These are phyloP conservation scores for Globisporangium radiosum DNA, from an alignment of 352 stramenopile genomes.

Conservation along the genomic window DNA sequence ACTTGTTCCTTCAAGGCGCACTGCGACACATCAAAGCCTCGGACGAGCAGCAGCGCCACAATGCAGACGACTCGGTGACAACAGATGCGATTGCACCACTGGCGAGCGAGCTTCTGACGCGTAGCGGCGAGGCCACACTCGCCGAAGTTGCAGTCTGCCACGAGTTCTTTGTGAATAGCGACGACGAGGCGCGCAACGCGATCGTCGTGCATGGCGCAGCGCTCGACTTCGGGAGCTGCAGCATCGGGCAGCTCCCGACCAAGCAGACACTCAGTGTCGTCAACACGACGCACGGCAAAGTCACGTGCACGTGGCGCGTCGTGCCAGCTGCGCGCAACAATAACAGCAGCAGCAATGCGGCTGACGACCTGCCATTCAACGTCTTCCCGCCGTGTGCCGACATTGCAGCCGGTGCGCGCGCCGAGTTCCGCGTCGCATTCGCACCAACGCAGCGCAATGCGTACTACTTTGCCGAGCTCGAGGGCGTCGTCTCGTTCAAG, in stretches of 20 bases:
- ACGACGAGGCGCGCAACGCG: conserved; percentile 49
- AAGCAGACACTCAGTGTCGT: conserved; percentile 75
- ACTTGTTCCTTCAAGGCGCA: conserved; percentile 55
- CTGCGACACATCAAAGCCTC: conserved; percentile 23
- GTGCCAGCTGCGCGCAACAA: conserved; percentile 7
- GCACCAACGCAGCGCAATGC: conserved; percentile 61
- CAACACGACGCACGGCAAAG: conserved; percentile 86
- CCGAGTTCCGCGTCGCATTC: conserved; percentile 84
- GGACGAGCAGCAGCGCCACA: not conserved
- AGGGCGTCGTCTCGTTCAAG: conserved; percentile 87
- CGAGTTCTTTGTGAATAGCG: conserved; percentile 75
- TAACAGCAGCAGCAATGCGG: conserved; percentile 12
- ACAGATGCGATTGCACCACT: conserved; percentile 1
- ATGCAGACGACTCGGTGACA: no score
- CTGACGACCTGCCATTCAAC: conserved; percentile 34
- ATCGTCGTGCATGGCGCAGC: conserved; percentile 35
- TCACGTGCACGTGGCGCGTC: conserved; percentile 72
- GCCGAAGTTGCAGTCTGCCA: conserved; percentile 64
- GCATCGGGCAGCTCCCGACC: conserved; percentile 43
- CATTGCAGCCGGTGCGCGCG: conserved; percentile 65
- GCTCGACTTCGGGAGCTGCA: conserved; percentile 78
- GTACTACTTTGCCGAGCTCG: conserved; percentile 89
- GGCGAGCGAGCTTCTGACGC: conserved; percentile 51
- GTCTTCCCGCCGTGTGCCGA: conserved; percentile 70
- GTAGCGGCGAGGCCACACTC: conserved; percentile 78